A percentile compares a stretch with the other conserved stretches of the same genome.
These are phyloP conservation scores for Blastobotrys chiropterorum DNA, from an alignment of 805 yeast genomes.

Conservation along the genomic window DNA sequence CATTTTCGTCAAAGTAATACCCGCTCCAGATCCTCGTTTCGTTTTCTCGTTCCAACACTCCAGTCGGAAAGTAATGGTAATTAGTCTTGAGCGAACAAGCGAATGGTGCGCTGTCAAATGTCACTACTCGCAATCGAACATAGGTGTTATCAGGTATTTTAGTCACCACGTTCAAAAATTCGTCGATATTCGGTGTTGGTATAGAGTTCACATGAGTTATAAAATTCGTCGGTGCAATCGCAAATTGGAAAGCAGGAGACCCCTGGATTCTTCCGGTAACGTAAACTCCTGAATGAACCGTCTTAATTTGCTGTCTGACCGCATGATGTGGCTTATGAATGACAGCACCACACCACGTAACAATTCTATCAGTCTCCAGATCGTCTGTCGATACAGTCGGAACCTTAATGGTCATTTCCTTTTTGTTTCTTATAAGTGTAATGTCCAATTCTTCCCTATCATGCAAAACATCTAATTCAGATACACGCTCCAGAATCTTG, in stretches of 20 bases:
- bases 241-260: slow-evolving; percentile 81
- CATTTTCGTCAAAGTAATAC: slow-evolving; percentile 34
- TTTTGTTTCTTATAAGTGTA: slow-evolving; percentile 65
- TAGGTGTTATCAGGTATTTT: slow-evolving; percentile 73
- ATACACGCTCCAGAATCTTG: slow-evolving; percentile 53
- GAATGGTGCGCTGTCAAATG: slow-evolving; percentile 80
- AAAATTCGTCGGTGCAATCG: slow-evolving; percentile 71
- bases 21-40: slow-evolving; percentile 49
- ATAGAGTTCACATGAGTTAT: slow-evolving; percentile 82
- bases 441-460: slow-evolving; percentile 43
- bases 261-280: slow-evolving; percentile 69
- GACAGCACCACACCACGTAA: slow-evolving; percentile 78
- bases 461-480: slow-evolving; percentile 54
- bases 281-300: slow-evolving; percentile 78
- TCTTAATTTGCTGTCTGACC: slow-evolving; percentile 74
- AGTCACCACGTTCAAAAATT: slow-evolving; percentile 61
- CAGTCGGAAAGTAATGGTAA: slow-evolving; percentile 75
- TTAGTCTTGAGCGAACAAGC: slow-evolving; percentile 83
- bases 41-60: slow-evolving; percentile 39
- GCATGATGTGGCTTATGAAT: slow-evolving; percentile 90
- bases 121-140: slow-evolving; percentile 70
- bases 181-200: slow-evolving; percentile 62
- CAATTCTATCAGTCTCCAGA: slow-evolving; percentile 57
- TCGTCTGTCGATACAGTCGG: slow-evolving; percentile 57
- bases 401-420: slow-evolving; percentile 54